These are phyloP conservation scores for Leishmania aethiopica DNA, from an alignment of 208 protist genomes.

Conservation along the genomic window DNA sequence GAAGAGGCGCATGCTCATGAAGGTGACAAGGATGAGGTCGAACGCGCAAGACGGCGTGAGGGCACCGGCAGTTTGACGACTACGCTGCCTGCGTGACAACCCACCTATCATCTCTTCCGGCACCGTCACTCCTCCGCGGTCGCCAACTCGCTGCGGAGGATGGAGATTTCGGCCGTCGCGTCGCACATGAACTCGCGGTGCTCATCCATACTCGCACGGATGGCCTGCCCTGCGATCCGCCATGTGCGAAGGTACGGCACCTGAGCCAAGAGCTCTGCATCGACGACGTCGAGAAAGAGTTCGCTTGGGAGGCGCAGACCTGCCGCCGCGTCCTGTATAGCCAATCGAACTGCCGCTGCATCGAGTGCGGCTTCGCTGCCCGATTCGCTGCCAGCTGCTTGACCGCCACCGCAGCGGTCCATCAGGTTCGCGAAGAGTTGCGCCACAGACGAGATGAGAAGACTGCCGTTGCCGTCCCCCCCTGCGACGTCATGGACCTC, in stretches of 20 bases:
- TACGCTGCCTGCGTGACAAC: neutral
- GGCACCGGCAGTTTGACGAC: neutral
- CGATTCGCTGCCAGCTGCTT: neutral
- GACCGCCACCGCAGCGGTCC: neutral
- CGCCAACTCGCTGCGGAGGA: slow-evolving; percentile 29
- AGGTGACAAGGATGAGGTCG: neutral
- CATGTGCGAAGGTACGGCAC: slow-evolving; percentile 10
- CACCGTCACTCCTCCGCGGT: neutral
- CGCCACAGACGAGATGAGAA: slow-evolving; percentile 1
- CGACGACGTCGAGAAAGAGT: slow-evolving; percentile 10
- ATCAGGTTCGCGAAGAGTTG: neutral
- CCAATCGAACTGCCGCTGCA: neutral
- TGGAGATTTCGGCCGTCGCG: slow-evolving; percentile 18
- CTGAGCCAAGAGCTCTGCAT: slow-evolving; percentile 4
- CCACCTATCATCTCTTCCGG: neutral
- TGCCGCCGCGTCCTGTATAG: slow-evolving; percentile 5
- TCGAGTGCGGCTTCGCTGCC: neutral
- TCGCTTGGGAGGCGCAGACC: slow-evolving; percentile 23
- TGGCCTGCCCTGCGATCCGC: neutral
- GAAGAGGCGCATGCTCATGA: neutral
- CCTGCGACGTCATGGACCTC: neutral
- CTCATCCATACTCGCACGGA: neutral
- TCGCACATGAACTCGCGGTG: slow-evolving; percentile 23
- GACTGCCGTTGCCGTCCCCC: neutral
- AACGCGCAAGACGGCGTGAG: neutral